phyloP scores from a whole-genome alignment of 1,284 basidiomycete species.

The Apiotrichum laibachii region DNA sequence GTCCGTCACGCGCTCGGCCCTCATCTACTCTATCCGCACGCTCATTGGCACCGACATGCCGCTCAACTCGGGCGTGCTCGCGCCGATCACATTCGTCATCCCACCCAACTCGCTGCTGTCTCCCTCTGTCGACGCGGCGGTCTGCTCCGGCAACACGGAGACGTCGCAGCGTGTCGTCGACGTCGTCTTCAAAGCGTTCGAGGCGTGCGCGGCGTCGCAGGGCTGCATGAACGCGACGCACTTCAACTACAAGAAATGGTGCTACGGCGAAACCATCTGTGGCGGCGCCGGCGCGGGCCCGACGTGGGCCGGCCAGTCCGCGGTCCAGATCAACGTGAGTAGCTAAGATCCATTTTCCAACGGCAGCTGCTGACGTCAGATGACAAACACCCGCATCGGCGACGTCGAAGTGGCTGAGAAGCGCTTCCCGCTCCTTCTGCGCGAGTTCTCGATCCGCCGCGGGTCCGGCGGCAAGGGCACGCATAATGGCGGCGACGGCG shows the following conservation, averaged over 20 bases:
- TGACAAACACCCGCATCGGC: slow-evolving; percentile 38
- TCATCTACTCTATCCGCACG: slow-evolving; percentile 89
- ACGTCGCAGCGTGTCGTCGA: slow-evolving; percentile 95
- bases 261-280: slow-evolving; percentile 94
- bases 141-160: slow-evolving; percentile 89
- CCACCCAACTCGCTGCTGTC: slow-evolving; percentile 75
- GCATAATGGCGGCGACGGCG: slow-evolving; percentile 82
- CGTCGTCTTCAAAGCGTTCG: slow-evolving; percentile 89
- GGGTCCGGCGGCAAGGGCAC: slow-evolving; percentile 71
- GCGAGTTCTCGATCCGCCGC: slow-evolving; percentile 73
- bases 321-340: slow-evolving; percentile 32
- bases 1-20: slow-evolving; percentile 83
- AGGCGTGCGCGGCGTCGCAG: slow-evolving; percentile 87
- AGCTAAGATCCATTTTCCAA: too few species aligned
- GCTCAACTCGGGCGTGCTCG: slow-evolving; percentile 45
- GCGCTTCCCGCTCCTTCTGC: slow-evolving; percentile 76
- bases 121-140: slow-evolving; percentile 80
- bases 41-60: slow-evolving; percentile 92
- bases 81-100: slow-evolving; percentile 38
- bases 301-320: slow-evolving; percentile 68
- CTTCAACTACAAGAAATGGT: slow-evolving; percentile 57
- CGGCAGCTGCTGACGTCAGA: slow-evolving; percentile 3
- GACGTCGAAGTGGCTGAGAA: slow-evolving; percentile 45
- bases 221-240: slow-evolving; percentile 57
- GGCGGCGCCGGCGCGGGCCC: slow-evolving; percentile 94